Conservation (phyloP, 495 filamentous ascomycete genomes). For the Penicillium simplicissimum region DNA sequence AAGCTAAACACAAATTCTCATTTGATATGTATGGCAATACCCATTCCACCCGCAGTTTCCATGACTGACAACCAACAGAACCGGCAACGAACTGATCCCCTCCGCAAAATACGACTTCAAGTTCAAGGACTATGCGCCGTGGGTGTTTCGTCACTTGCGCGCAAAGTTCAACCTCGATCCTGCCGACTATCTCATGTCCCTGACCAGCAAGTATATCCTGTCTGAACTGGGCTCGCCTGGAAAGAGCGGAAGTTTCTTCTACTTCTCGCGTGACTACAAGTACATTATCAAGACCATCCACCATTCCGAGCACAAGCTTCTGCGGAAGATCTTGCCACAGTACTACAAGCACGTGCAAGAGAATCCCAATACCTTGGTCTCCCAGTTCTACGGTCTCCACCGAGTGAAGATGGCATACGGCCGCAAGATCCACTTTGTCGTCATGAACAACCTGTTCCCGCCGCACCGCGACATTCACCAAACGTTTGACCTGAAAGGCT, state of each 20-base stretch:
- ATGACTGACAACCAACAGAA: slow-evolving; percentile 49
- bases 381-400: slow-evolving; percentile 97
- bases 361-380: slow-evolving; percentile 94
- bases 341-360: slow-evolving; percentile 92
- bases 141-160: slow-evolving; percentile 95
- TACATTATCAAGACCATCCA: slow-evolving; percentile 99
- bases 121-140: slow-evolving; percentile 99
- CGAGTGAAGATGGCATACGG: slow-evolving; percentile 98
- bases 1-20: slow-evolving; percentile 92
- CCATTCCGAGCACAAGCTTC: slow-evolving; percentile 91
- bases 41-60: slow-evolving; percentile 12
- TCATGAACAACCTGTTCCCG: slow-evolving; percentile 99
- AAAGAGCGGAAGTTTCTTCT: slow-evolving; percentile 99
- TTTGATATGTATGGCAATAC: slow-evolving; percentile 87
- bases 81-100: slow-evolving; percentile 94
- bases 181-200: slow-evolving; percentile 95
- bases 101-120: slow-evolving; percentile 99
- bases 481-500: slow-evolving; percentile 98
- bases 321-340: slow-evolving; percentile 86
- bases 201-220: slow-evolving; percentile 98
- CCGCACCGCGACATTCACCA: slow-evolving; percentile 96
- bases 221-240: slow-evolving; percentile 96
- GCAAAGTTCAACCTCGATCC: slow-evolving; percentile 89
- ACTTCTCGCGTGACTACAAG: slow-evolving; percentile 99
- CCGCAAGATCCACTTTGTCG: slow-evolving; percentile 97